phyloP scores from a whole-genome alignment of 768 basidiomycete species.

The Inosperma sp. region DNA sequence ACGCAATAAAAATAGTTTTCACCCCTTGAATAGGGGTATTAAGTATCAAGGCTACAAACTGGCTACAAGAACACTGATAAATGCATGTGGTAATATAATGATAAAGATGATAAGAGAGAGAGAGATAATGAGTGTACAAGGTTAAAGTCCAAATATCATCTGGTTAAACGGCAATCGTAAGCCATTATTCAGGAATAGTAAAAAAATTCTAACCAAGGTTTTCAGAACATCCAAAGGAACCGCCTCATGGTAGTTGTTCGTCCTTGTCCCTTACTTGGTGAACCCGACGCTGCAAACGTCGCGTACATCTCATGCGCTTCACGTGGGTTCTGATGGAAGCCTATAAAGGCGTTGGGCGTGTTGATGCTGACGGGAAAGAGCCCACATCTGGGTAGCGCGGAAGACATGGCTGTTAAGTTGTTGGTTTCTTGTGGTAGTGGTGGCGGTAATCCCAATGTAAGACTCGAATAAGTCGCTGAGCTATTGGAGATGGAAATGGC shows the following conservation, averaged over 20 bases:
- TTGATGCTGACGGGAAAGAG: slow-evolving; percentile 56
- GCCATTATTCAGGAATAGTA: background rate
- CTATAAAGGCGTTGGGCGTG: slow-evolving; percentile 53
- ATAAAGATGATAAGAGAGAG: background rate
- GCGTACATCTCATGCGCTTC: slow-evolving; percentile 58
- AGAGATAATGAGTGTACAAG: slow-evolving; percentile 6
- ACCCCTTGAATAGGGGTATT: slow-evolving; percentile 6
- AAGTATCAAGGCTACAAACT: background rate
- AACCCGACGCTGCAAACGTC: slow-evolving; percentile 33
- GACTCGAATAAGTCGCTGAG: slow-evolving; percentile 16
- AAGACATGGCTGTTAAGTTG: slow-evolving; percentile 46
- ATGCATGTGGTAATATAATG: background rate
- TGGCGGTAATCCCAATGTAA: background rate
- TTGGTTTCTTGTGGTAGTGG: slow-evolving; percentile 19
- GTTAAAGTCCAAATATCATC: background rate
- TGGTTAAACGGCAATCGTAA: background rate
- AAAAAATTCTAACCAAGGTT: background rate
- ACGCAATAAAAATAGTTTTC: background rate
- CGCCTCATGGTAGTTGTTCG: slow-evolving; percentile 21
- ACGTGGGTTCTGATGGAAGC: slow-evolving; percentile 58
- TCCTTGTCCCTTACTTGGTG: slow-evolving; percentile 15
- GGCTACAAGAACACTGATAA: slow-evolving; percentile 9
- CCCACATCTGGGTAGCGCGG: slow-evolving; percentile 53
- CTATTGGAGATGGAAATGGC: background rate
- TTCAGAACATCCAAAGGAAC: slow-evolving; percentile 15